Percentiles rank a stretch among this genome's conserved stretches.
Evolutionary conservation across 2,329 filamentous ascomycete genomes (phyloP).

Genomic region (Botrytis galanthina): DNA sequence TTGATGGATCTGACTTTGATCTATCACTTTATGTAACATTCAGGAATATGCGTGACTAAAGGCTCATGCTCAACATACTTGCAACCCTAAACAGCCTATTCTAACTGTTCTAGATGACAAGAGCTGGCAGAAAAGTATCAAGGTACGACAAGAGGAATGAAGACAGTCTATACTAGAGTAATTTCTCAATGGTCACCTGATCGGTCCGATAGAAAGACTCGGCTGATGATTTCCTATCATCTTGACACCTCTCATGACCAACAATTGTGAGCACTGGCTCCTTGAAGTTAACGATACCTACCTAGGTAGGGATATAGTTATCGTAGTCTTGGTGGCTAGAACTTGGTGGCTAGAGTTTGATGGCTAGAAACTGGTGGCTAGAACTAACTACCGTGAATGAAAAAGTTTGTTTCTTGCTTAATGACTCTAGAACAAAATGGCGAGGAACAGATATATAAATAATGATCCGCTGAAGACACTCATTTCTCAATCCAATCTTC

Average conservation of each 20-base stretch:
- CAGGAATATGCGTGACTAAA: not conserved
- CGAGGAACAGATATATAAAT: not conserved
- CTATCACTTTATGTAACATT: not conserved
- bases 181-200: not conserved
- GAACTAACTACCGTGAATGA: not conserved
- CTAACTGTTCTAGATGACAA: not conserved
- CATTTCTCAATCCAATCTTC: not conserved
- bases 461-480: not conserved
- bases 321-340: not conserved
- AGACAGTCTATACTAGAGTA: not conserved
- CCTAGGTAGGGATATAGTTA: not conserved
- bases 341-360: not conserved
- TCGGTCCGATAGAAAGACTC: conserved; percentile 14
- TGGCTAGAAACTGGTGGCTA: not conserved
- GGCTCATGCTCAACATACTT: not conserved
- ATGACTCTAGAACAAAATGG: not conserved
- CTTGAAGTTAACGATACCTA: not conserved
- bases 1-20: not conserved
- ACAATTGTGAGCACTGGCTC: conserved; percentile 13
- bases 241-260: conserved; percentile 9
- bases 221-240: conserved; percentile 7
- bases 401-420: too few species aligned
- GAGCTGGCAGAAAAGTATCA: not conserved
- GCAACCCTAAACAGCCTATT: not conserved
- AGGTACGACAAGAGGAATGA: not conserved